Conservation (phyloP, 2,329 filamentous ascomycete genomes). For the Ophiostoma sp. region DNA sequence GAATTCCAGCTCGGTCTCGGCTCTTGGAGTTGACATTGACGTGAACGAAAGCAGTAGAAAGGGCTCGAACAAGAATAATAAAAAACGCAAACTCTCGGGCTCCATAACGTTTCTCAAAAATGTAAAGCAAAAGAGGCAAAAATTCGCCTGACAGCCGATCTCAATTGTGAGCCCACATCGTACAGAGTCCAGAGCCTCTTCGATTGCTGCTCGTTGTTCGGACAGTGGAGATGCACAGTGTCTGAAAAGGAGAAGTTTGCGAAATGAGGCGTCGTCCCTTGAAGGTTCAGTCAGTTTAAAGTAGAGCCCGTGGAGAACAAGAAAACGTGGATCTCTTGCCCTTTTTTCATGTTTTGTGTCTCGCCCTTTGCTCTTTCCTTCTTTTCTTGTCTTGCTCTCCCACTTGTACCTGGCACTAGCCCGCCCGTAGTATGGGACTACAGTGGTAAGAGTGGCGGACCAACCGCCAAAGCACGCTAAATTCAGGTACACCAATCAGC, state of each 20-base stretch:
- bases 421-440: neutral
- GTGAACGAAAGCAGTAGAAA: neutral
- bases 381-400: neutral
- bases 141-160: slow-evolving; percentile 1
- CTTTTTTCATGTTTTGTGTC: neutral
- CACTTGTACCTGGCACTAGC: slow-evolving; percentile 18
- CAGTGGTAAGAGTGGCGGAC: neutral
- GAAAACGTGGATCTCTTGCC: slow-evolving; percentile 14
- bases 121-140: neutral
- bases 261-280: slow-evolving; percentile 5
- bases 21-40: neutral
- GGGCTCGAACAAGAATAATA: neutral
- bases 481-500: slow-evolving; percentile 29
- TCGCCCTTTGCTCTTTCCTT: neutral
- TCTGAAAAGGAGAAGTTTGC: neutral
- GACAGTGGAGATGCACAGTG: neutral
- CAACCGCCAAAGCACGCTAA: slow-evolving; percentile 13
- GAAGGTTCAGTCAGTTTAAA: neutral
- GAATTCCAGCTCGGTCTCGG: slow-evolving; percentile 3
- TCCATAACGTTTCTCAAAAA: neutral
- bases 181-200: neutral
- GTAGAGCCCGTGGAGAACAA: slow-evolving; percentile 1
- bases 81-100: neutral
- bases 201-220: neutral
- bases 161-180: neutral